A percentile compares a stretch with the other conserved stretches of the same genome.
These are phyloP conservation scores for Penicillium sp. DNA, from an alignment of 2,329 filamentous ascomycete species.

Conservation along the genomic window DNA sequence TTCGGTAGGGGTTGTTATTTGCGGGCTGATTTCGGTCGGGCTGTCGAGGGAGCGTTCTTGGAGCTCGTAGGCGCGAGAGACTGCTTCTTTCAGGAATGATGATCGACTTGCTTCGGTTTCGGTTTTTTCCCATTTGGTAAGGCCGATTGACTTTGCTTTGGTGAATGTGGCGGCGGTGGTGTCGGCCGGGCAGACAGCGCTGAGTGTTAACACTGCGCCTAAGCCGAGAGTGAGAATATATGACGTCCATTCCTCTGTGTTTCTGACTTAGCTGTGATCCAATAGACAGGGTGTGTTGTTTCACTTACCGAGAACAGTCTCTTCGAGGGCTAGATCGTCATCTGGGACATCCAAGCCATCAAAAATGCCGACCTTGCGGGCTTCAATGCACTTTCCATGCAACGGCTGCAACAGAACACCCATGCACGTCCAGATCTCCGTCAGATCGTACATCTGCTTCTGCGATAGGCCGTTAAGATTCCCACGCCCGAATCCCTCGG, in stretches of 20 bases:
- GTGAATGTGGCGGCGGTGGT: constrained; percentile 49
- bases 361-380: constrained; percentile 56
- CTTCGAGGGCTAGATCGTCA: constrained; percentile 44
- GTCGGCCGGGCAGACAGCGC: constrained; percentile 40
- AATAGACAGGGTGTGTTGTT: not conserved
- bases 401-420: constrained; percentile 56
- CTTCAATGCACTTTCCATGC: constrained; percentile 54
- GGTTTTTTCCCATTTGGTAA: constrained; percentile 56
- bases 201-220: constrained; percentile 54
- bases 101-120: constrained; percentile 48
- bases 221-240: constrained; percentile 61
- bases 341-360: constrained; percentile 52
- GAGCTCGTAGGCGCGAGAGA: constrained; percentile 58
- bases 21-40: constrained; percentile 1
- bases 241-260: constrained; percentile 59
- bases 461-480: constrained; percentile 55
- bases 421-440: constrained; percentile 63
- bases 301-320: constrained; percentile 51
- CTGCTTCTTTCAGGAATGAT: constrained; percentile 60
- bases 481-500: constrained; percentile 57
- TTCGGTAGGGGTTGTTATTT: constrained; percentile 14
- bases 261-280: constrained; percentile 14
- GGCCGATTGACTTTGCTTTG: constrained; percentile 53
- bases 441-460: constrained; percentile 62
- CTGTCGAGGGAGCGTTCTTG: constrained; percentile 17